These are phyloP conservation scores for Hapsidospora chrysogenum DNA, from an alignment of 495 filamentous ascomycete species.

Conservation along the genomic window DNA sequence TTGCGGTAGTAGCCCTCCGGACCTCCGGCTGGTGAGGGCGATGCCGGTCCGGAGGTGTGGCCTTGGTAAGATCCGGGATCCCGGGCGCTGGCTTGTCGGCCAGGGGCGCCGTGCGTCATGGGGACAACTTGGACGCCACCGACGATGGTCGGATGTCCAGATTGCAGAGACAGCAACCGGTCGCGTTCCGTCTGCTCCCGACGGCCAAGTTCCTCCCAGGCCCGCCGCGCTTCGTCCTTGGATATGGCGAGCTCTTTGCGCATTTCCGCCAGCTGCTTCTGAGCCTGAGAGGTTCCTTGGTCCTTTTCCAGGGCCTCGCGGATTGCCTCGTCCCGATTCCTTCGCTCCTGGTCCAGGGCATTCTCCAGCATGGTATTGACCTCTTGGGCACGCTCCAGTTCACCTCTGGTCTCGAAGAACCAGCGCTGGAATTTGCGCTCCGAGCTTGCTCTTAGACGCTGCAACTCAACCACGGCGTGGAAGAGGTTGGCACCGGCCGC, in stretches of 20 bases:
- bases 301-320: slow-evolving; percentile 46
- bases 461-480: slow-evolving; percentile 91
- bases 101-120: slow-evolving; percentile 63
- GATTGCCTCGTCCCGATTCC: slow-evolving; percentile 46
- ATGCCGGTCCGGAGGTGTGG: slow-evolving; percentile 17
- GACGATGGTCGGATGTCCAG: slow-evolving; percentile 76
- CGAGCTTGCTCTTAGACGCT: slow-evolving; percentile 86
- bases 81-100: slow-evolving; percentile 39
- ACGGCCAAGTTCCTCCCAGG: slow-evolving; percentile 92
- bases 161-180: slow-evolving; percentile 62
- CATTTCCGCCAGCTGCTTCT: slow-evolving; percentile 71
- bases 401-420: slow-evolving; percentile 88
- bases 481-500: slow-evolving; percentile 95
- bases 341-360: slow-evolving; percentile 54
- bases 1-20: neutral
- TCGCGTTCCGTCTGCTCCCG: slow-evolving; percentile 94
- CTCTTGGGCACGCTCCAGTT: slow-evolving; percentile 74
- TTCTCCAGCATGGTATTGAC: slow-evolving; percentile 65
- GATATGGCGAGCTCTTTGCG: slow-evolving; percentile 82
- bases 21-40: slow-evolving; percentile 7
- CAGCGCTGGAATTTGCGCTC: slow-evolving; percentile 97
- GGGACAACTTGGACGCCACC: slow-evolving; percentile 95
- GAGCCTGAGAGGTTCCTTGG: slow-evolving; percentile 45
- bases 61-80: slow-evolving; percentile 17
- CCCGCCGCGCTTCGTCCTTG: slow-evolving; percentile 87